These are phyloP conservation scores for Jimgerdemannia lactiflua DNA, from an alignment of 192 early-diverging fungal genomes.

Conservation along the genomic window DNA sequence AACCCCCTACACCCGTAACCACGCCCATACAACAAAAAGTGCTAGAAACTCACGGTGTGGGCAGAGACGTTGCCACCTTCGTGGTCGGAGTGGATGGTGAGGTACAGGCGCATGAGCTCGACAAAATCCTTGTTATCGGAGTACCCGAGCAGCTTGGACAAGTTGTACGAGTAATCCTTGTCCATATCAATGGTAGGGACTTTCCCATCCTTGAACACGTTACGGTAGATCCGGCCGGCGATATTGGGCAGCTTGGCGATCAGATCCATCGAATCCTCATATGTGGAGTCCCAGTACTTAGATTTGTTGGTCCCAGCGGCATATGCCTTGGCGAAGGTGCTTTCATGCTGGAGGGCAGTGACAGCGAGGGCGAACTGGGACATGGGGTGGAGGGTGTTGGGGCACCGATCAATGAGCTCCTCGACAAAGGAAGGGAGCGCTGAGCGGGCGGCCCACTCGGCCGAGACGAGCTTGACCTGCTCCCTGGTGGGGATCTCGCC, in stretches of 20 bases:
- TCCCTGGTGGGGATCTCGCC: conserved; percentile 94
- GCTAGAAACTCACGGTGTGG: conserved; percentile 71
- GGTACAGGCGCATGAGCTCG: conserved; percentile 98
- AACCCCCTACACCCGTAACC: background rate
- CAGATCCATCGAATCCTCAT: conserved; percentile 97
- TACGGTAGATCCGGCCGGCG: conserved; percentile 98
- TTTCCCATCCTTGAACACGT: conserved; percentile 98
- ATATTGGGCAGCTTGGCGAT: conserved; percentile 97
- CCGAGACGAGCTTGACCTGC: conserved; percentile 88
- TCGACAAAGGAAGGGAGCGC: conserved; percentile 92
- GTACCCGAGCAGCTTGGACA: conserved; percentile 91
- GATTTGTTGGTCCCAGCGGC: conserved; percentile 86
- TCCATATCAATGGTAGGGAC: conserved; percentile 79
- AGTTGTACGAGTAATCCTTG: conserved; percentile 95
- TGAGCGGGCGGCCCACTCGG: conserved; percentile 95
- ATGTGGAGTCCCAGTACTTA: conserved; percentile 96
- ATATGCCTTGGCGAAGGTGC: conserved; percentile 97
- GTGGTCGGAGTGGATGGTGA: conserved; percentile 99
- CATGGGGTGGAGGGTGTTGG: conserved; percentile 99
- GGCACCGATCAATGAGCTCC: conserved; percentile 98
- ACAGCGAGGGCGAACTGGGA: conserved; percentile 96
- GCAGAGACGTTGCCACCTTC: conserved; percentile 99
- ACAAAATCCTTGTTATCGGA: conserved; percentile 85
- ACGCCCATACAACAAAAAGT: conserved; percentile 33
- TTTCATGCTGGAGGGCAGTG: conserved; percentile 97